Conservation (phyloP, 1,284 basidiomycete genomes). For the Xerocomus nothofagi region DNA sequence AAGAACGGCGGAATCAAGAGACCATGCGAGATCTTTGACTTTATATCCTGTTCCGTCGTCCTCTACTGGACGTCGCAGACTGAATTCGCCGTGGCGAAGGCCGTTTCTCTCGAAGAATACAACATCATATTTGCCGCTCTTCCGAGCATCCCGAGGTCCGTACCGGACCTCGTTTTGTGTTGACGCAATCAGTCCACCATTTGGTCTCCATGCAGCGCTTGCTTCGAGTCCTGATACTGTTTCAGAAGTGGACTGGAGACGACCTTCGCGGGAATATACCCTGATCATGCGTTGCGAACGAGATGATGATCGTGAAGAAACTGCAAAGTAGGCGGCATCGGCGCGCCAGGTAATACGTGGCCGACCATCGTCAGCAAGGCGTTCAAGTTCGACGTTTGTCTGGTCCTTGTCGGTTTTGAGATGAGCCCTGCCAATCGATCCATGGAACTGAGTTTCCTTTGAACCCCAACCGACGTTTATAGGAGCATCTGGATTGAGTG, state of each 20-base stretch:
- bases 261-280: conserved; percentile 80
- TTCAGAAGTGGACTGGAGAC: conserved; percentile 85
- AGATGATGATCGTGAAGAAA: conserved; percentile 65
- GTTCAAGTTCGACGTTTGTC: conserved; percentile 43
- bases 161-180: conserved; percentile 79
- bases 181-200: conserved; percentile 82
- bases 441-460: conserved; percentile 97
- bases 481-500: conserved; percentile 66
- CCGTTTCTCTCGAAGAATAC: conserved; percentile 98
- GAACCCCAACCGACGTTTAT: conserved; percentile 99
- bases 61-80: conserved; percentile 50
- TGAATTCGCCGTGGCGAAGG: conserved; percentile 88
- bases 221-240: conserved; percentile 82
- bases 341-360: conserved; percentile 92
- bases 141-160: conserved; percentile 67
- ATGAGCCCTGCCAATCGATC: conserved; percentile 83
- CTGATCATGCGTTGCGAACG: conserved; percentile 59
- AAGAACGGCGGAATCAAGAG: conserved; percentile 83
- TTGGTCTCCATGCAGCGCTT: conserved; percentile 83
- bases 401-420: conserved; percentile 55
- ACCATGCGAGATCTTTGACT: conserved; percentile 84
- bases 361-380: conserved; percentile 71
- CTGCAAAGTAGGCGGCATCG: conserved; percentile 86
- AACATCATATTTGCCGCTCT: conserved; percentile 76
- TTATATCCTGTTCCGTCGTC: conserved; percentile 58